A percentile compares a stretch with the other conserved stretches of the same genome.
These are phyloP conservation scores for Balamuthia mandrillaris DNA, from an alignment of 208 protist species.

Conservation along the genomic window DNA sequence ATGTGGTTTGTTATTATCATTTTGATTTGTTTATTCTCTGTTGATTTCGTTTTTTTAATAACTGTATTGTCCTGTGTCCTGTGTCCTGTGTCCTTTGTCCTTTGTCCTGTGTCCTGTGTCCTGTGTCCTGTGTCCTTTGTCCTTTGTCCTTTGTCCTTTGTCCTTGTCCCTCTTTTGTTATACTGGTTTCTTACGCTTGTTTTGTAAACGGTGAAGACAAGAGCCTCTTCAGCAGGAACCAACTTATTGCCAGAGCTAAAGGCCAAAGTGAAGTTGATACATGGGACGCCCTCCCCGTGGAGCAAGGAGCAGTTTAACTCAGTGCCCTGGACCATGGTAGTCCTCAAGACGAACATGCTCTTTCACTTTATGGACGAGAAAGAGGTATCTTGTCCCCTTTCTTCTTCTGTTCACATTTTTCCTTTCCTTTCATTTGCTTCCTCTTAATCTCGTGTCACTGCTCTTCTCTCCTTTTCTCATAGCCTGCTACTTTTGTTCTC, in stretches of 20 bases:
- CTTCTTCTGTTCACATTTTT: neutral
- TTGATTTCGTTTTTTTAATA: neutral
- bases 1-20: neutral
- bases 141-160: neutral
- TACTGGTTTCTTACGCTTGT: neutral
- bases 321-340: neutral
- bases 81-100: neutral
- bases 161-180: neutral
- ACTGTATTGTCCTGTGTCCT: neutral
- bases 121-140: neutral
- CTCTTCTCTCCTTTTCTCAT: too few relatives aligned
- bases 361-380: neutral
- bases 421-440: too few relatives aligned
- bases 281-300: neutral
- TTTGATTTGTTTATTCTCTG: neutral
- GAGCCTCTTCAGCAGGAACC: too few relatives aligned
- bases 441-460: too few relatives aligned
- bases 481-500: neutral
- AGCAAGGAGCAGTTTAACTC: neutral
- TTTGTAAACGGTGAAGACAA: neutral
- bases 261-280: neutral
- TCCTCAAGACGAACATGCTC: slow-evolving; percentile 18
- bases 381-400: neutral
- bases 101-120: neutral
- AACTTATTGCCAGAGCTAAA: neutral